Conservation (phyloP, 1,284 basidiomycete genomes). For the Naganishia sp. region DNA sequence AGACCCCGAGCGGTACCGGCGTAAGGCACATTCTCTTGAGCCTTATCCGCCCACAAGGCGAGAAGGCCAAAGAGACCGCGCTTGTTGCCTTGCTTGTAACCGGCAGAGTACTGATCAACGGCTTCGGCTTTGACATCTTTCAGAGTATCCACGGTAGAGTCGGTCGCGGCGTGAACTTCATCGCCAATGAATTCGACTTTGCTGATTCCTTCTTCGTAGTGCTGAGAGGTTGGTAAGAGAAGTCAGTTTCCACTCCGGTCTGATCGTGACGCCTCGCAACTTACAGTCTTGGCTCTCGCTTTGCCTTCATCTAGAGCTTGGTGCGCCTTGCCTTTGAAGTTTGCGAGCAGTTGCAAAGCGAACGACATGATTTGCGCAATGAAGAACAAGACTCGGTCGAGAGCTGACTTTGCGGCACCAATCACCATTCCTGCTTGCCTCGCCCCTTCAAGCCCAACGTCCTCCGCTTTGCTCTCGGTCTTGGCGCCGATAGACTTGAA, state of each 20-base stretch:
- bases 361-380: constrained; percentile 22
- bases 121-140: constrained; percentile 20
- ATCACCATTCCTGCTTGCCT: constrained; percentile 22
- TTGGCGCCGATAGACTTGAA: constrained; percentile 12
- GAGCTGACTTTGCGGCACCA: constrained; percentile 18
- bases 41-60: constrained; percentile 17
- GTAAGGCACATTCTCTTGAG: constrained; percentile 21
- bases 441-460: constrained; percentile 16
- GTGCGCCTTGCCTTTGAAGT: constrained; percentile 18
- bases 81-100: constrained; percentile 23
- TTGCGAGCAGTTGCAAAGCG: constrained; percentile 16
- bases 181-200: background rate
- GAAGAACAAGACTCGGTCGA: constrained; percentile 18
- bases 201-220: constrained; percentile 23
- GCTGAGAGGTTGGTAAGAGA: background rate
- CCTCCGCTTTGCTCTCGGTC: constrained; percentile 21
- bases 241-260: background rate
- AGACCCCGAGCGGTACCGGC: constrained; percentile 5
- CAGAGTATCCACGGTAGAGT: constrained; percentile 15
- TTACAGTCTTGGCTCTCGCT: constrained; percentile 15
- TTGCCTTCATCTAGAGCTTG: constrained; percentile 14
- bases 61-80: constrained; percentile 17
- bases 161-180: constrained; percentile 2
- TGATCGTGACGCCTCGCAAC: background rate
- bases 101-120: constrained; percentile 13